phyloP scores from a whole-genome alignment of 2,329 filamentous ascomycete genomes.

The Gremmenia infestans region DNA sequence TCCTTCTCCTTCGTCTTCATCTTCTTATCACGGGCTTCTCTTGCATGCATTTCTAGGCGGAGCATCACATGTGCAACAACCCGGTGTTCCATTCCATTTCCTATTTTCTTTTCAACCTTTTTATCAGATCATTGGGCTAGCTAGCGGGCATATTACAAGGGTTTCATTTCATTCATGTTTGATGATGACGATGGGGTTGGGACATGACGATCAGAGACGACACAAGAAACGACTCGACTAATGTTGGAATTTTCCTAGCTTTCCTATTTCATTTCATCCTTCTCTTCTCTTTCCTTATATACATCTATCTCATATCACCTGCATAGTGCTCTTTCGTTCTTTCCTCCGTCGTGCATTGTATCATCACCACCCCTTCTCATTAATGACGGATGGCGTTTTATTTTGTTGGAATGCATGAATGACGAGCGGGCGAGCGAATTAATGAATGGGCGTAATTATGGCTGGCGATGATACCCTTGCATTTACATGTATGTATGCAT shows the following conservation, averaged over 20 bases:
- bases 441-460: neutral
- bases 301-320: no score
- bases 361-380: neutral
- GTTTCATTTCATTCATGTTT: neutral
- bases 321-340: no score
- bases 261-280: no score
- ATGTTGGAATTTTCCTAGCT: no score
- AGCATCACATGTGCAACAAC: neutral
- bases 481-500: no score
- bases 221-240: no score
- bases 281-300: neutral
- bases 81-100: neutral
- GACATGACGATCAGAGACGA: no score
- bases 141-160: neutral
- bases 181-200: no score
- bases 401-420: neutral
- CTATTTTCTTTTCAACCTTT: neutral
- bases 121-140: neutral
- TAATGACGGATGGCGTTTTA: neutral
- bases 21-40: neutral
- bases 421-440: neutral
- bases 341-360: neutral
- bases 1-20: neutral
- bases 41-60: neutral
- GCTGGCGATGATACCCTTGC: neutral